These are phyloP conservation scores for Picea abies DNA, from an alignment of 83 land plant genomes.

Conservation along the genomic window DNA sequence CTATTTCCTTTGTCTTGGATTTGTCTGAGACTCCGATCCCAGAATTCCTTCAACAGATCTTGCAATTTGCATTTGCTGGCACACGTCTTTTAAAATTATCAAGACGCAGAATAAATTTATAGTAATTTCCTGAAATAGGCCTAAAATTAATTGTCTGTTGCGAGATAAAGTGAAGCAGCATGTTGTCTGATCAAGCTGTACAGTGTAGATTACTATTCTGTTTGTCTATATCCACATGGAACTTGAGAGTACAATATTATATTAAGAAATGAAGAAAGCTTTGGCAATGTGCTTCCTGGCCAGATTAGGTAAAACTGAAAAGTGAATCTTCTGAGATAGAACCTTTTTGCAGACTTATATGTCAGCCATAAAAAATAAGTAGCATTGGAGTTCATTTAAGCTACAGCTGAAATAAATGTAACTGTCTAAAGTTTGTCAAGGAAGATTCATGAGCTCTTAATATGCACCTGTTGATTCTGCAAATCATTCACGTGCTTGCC, in stretches of 20 bases:
- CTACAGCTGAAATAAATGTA: not conserved
- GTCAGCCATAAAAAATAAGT: not conserved
- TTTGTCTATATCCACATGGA: not conserved
- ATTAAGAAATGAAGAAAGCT: not conserved
- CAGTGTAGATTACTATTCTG: not conserved
- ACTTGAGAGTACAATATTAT: not conserved
- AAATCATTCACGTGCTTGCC: not conserved
- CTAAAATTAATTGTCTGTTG: not conserved
- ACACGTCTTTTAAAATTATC: not conserved
- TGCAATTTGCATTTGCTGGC: not conserved
- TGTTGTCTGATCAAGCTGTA: not conserved
- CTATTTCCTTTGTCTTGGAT: not conserved
- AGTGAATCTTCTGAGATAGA: not conserved
- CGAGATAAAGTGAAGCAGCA: not conserved
- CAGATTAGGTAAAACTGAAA: not conserved
- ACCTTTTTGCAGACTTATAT: not conserved
- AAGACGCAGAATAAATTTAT: conserved; percentile 3
- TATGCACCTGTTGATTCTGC: not conserved
- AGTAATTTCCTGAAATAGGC: not conserved
- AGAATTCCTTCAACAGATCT: not conserved
- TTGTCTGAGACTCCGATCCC: not conserved
- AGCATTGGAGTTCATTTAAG: not conserved
- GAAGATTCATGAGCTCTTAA: not conserved
- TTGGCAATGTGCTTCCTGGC: not conserved
- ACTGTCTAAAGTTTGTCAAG: not conserved